phyloP scores from a whole-genome alignment of 2,329 filamentous ascomycete species.

The Cytospora chrysosperma region DNA sequence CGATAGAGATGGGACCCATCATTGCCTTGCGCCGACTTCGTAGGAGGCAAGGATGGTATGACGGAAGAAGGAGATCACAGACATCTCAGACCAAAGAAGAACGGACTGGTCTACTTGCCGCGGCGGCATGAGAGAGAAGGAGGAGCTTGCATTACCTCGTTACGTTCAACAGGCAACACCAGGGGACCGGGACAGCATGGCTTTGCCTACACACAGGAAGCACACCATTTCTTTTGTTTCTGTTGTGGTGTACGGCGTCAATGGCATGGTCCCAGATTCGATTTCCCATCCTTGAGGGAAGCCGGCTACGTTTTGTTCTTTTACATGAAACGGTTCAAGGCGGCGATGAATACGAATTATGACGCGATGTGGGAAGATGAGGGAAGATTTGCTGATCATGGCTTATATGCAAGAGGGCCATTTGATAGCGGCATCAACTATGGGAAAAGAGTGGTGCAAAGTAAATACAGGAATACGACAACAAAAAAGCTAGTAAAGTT shows the following conservation, averaged over 20 bases:
- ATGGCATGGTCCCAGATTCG: neutral
- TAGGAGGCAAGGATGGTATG: slow-evolving; percentile 13
- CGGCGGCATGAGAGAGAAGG: neutral
- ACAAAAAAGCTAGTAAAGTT: neutral
- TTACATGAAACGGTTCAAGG: neutral
- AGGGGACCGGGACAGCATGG: neutral
- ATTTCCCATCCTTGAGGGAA: neutral
- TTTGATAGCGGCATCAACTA: neutral
- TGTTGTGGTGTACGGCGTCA: neutral
- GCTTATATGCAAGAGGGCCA: neutral
- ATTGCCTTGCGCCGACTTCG: slow-evolving; percentile 3
- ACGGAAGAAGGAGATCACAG: neutral
- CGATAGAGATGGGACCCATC: slow-evolving; percentile 7
- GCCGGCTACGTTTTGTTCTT: neutral
- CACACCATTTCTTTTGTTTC: neutral
- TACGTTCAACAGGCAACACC: neutral
- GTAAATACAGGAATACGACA: neutral
- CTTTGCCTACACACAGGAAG: neutral
- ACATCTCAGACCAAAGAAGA: slow-evolving; percentile 3
- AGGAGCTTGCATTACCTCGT: no score
- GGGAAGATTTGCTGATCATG: no score
- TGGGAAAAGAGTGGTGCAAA: neutral
- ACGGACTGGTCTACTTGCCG: slow-evolving; percentile 1
- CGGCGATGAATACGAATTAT: neutral
- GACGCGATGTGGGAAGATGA: neutral